These are phyloP conservation scores for Elaphomyces granulatus DNA, from an alignment of 495 filamentous ascomycete species.

Conservation along the genomic window DNA sequence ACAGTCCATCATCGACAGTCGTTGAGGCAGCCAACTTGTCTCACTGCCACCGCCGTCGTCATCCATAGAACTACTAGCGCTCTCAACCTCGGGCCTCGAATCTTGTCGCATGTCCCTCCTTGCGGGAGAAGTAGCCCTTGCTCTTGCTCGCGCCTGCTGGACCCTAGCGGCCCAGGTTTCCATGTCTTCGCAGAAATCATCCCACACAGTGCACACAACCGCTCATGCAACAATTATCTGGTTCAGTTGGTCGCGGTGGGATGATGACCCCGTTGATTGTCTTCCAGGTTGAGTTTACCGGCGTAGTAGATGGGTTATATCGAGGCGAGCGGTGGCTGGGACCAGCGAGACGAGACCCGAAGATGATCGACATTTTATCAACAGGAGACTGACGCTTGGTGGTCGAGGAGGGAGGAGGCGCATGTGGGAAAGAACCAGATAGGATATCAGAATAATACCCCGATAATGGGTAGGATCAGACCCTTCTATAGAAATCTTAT, in stretches of 20 bases:
- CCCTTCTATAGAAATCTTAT: not conserved
- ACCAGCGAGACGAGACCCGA: slow-evolving; percentile 61
- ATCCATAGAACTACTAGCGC: slow-evolving; percentile 48
- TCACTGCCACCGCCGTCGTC: slow-evolving; percentile 69
- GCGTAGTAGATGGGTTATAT: slow-evolving; percentile 36
- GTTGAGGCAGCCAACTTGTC: slow-evolving; percentile 40
- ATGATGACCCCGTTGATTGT: slow-evolving; percentile 67
- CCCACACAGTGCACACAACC: slow-evolving; percentile 98
- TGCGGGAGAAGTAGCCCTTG: slow-evolving; percentile 13
- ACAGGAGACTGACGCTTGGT: slow-evolving; percentile 23
- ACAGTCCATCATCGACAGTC: slow-evolving; percentile 33
- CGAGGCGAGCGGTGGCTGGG: slow-evolving; percentile 49
- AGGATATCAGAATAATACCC: slow-evolving; percentile 29
- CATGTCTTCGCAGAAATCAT: slow-evolving; percentile 74
- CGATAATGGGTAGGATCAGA: slow-evolving; percentile 19
- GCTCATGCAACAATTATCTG: slow-evolving; percentile 98
- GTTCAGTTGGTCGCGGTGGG: slow-evolving; percentile 72
- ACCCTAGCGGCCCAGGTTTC: slow-evolving; percentile 64
- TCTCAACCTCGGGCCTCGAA: slow-evolving; percentile 24
- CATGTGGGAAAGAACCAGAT: slow-evolving; percentile 9
- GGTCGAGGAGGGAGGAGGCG: slow-evolving; percentile 7
- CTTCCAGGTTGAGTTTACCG: slow-evolving; percentile 30
- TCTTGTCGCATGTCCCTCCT: slow-evolving; percentile 23
- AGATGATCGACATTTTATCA: slow-evolving; percentile 53
- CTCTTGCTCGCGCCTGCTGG: slow-evolving; percentile 37